Evolutionary conservation across 805 yeast genomes (phyloP).

Genomic region (Wickerhamomyces mucosus): DNA sequence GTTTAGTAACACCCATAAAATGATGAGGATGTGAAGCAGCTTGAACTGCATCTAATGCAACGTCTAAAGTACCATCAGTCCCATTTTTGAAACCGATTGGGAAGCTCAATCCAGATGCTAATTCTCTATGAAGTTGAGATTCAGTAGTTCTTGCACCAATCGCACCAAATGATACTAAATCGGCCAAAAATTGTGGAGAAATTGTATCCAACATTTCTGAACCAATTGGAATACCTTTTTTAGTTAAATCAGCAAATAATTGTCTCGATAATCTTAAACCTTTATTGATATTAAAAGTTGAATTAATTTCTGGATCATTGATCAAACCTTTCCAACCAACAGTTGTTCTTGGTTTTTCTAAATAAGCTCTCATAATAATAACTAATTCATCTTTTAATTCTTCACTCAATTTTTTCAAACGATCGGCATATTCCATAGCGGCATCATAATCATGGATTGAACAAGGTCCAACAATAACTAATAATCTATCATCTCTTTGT

Average conservation of each 20-base stretch:
- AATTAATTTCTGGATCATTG: constrained; percentile 94
- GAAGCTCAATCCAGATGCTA: constrained; percentile 94
- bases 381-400: constrained; percentile 65
- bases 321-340: constrained; percentile 99
- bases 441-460: constrained; percentile 92
- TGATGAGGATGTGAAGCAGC: constrained; percentile 93
- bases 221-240: constrained; percentile 74
- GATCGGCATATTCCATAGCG: constrained; percentile 78
- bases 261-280: constrained; percentile 86
- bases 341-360: constrained; percentile 97
- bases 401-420: constrained; percentile 49
- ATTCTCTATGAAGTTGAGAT: constrained; percentile 93
- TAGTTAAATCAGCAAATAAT: constrained; percentile 75
- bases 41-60: constrained; percentile 88
- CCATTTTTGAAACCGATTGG: constrained; percentile 98
- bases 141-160: constrained; percentile 99
- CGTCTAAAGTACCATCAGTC: constrained; percentile 92
- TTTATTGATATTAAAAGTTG: constrained; percentile 87
- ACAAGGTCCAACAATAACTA: constrained; percentile 94
- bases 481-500: constrained; percentile 79
- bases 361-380: constrained; percentile 93
- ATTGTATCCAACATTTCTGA: constrained; percentile 97
- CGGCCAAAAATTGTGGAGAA: constrained; percentile 91
- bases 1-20: constrained; percentile 89
- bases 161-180: constrained; percentile 92